These are phyloP conservation scores for Penicillium manginii DNA, from an alignment of 495 filamentous ascomycete species.

Conservation along the genomic window DNA sequence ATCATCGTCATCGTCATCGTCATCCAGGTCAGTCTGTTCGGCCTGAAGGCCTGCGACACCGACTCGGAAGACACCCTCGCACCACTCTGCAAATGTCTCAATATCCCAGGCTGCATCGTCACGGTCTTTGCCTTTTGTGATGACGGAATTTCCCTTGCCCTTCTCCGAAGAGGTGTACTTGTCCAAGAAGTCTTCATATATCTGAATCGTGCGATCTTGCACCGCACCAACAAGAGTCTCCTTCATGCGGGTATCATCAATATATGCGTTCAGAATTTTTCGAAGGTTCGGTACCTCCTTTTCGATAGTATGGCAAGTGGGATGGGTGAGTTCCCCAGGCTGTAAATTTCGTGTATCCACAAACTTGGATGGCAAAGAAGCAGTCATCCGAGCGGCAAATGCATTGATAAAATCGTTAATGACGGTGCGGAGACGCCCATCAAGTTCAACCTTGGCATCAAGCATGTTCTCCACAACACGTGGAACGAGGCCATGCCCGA, in stretches of 20 bases:
- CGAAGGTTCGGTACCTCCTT: slow-evolving; percentile 59
- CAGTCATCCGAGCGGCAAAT: slow-evolving; percentile 59
- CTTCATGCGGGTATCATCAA: slow-evolving; percentile 62
- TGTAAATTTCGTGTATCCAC: slow-evolving; percentile 43
- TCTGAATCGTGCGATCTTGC: slow-evolving; percentile 60
- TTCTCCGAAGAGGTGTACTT: slow-evolving; percentile 50
- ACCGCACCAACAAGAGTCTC: slow-evolving; percentile 66
- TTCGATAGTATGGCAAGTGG: slow-evolving; percentile 51
- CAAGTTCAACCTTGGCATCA: slow-evolving; percentile 80
- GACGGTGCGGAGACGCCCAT: slow-evolving; percentile 72
- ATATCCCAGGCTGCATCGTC: slow-evolving; percentile 67
- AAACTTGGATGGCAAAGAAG: slow-evolving; percentile 49
- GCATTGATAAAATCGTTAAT: slow-evolving; percentile 78
- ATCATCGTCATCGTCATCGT: slow-evolving; percentile 42
- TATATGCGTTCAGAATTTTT: slow-evolving; percentile 56
- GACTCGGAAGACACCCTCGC: slow-evolving; percentile 58
- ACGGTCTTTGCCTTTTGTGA: slow-evolving; percentile 62
- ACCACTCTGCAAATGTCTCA: slow-evolving; percentile 66
- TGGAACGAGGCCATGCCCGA: slow-evolving; percentile 62
- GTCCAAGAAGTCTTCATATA: slow-evolving; percentile 64
- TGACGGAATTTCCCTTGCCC: slow-evolving; percentile 47
- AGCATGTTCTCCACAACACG: slow-evolving; percentile 69
- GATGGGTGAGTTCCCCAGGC: slow-evolving; percentile 41
- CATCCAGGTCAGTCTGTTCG: slow-evolving; percentile 37
- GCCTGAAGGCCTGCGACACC: slow-evolving; percentile 42